A percentile compares a stretch with the other conserved stretches of the same genome.
These are phyloP conservation scores for Tolypocladium guangdongense DNA, from an alignment of 2,329 filamentous ascomycete genomes.

Conservation along the genomic window DNA sequence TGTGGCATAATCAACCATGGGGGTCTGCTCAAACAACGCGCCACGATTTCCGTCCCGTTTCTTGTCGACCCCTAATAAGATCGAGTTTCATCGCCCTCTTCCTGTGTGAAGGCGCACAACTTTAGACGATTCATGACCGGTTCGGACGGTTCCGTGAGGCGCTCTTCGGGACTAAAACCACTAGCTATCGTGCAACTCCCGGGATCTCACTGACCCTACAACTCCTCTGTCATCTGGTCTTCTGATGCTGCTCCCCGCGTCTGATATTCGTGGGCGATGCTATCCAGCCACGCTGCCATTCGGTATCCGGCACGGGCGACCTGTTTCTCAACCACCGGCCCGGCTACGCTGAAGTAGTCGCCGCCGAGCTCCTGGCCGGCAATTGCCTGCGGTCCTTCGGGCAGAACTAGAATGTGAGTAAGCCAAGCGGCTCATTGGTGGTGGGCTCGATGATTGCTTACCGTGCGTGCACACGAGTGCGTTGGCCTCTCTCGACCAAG, in stretches of 20 bases:
- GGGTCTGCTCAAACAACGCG: not conserved
- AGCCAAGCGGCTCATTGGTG: not conserved
- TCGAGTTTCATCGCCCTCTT: not conserved
- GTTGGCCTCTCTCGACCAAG: conserved; percentile 56
- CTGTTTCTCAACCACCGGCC: conserved; percentile 53
- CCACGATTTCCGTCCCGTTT: not conserved
- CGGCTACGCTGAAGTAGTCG: conserved; percentile 52
- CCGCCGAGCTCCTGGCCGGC: conserved; percentile 48
- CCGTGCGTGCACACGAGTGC: conserved; percentile 50
- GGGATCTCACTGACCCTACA: conserved; percentile 10
- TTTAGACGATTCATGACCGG: not conserved
- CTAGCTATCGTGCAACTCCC: not conserved
- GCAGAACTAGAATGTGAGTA: conserved; percentile 37
- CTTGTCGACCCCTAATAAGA: not conserved
- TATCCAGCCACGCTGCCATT: conserved; percentile 56
- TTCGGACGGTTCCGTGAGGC: not conserved
- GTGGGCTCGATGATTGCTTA: conserved; percentile 21
- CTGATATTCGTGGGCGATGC: conserved; percentile 36
- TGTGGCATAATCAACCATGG: not conserved
- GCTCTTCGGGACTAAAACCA: not conserved
- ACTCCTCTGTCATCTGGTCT: conserved; percentile 14
- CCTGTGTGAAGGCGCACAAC: not conserved
- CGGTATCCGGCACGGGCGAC: conserved; percentile 60
- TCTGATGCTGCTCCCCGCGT: conserved; percentile 12
- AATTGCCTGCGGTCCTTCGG: conserved; percentile 47